These are phyloP conservation scores for Trypanosoma platydactyli DNA, from an alignment of 208 protist genomes.

Conservation along the genomic window DNA sequence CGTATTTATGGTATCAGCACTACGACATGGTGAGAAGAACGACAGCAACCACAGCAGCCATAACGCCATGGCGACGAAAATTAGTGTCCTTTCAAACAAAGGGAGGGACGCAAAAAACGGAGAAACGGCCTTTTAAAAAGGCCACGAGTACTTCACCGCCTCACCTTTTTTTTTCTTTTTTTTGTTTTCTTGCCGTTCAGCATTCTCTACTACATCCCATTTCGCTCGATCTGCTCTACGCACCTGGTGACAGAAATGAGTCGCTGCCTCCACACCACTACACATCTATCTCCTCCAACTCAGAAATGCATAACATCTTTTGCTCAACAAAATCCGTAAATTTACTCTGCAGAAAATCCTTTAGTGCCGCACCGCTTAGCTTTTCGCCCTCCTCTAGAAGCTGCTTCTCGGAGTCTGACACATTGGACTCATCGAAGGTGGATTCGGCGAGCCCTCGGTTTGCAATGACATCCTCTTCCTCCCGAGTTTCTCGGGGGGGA, in stretches of 20 bases:
- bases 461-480: constrained; percentile 17
- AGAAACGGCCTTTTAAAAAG: no score
- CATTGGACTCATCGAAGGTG: background rate
- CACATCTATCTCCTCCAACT: constrained; percentile 21
- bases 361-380: constrained; percentile 57
- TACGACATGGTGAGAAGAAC: no score
- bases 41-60: no score
- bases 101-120: no score
- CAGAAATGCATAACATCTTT: constrained; percentile 19
- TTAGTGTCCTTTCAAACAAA: no score
- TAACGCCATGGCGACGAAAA: no score
- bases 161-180: constrained; percentile 3
- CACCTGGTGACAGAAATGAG: no score
- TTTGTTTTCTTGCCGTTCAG: no score
- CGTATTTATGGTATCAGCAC: no score
- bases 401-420: constrained; percentile 43
- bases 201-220: no score
- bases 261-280: background rate
- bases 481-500: background rate
- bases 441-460: constrained; percentile 22
- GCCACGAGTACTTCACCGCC: no score
- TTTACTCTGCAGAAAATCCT: constrained; percentile 72
- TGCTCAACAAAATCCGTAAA: constrained; percentile 81
- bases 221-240: no score
- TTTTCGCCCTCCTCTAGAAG: constrained; percentile 50